Evolutionary conservation across 108 stramenopile genomes (phyloP).

Genomic region (Nannochloropsis salina): DNA sequence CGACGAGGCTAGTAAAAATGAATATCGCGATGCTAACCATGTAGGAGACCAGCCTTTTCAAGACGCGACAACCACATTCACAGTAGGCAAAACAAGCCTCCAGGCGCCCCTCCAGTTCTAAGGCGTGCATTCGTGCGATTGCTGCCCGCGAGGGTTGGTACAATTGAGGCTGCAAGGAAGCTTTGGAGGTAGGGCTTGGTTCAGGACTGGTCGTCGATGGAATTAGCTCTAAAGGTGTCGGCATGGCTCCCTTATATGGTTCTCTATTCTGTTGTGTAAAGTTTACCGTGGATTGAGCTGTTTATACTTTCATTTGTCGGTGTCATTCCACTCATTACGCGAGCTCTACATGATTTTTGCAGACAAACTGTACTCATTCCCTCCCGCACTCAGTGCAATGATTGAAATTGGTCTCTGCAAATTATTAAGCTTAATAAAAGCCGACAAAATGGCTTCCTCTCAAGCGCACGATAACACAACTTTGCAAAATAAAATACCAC

Average conservation of each 20-base stretch:
- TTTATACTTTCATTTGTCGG: too few relatives aligned
- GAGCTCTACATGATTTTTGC: too few relatives aligned
- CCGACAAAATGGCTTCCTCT: too few relatives aligned
- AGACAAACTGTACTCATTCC: too few relatives aligned
- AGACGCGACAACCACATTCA: neutral
- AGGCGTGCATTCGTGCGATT: neutral
- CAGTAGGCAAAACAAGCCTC: neutral
- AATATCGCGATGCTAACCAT: conserved; percentile 16
- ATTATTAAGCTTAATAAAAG: too few relatives aligned
- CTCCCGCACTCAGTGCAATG: too few relatives aligned
- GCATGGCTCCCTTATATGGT: neutral
- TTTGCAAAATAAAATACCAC: too few relatives aligned
- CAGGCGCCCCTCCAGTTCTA: conserved; percentile 1
- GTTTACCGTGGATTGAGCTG: too few relatives aligned
- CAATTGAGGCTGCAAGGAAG: neutral
- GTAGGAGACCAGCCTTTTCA: neutral
- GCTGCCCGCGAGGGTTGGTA: neutral
- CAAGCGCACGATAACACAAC: too few relatives aligned
- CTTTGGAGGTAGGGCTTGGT: neutral
- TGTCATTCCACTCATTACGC: too few relatives aligned
- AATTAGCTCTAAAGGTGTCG: conserved; percentile 3
- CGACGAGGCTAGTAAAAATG: neutral
- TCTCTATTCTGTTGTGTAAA: too few relatives aligned
- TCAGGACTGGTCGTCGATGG: neutral
- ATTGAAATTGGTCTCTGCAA: too few relatives aligned